A percentile compares a stretch with the other conserved stretches of the same genome.
These are phyloP conservation scores for Dictyostelium firmibasis DNA, from an alignment of 78 protist species.

Conservation along the genomic window DNA sequence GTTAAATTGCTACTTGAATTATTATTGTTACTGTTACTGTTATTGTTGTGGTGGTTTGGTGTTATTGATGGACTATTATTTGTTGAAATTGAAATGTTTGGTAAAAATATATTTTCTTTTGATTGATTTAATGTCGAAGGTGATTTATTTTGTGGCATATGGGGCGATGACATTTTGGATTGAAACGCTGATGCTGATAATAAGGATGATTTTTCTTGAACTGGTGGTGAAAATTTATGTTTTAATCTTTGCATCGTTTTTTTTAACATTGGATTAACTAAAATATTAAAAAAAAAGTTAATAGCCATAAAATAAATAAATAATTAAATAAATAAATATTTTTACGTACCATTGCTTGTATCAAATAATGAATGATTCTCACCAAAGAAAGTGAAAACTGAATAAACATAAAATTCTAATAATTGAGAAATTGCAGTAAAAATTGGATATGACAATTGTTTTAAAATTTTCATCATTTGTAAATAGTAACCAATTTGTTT, in stretches of 20 bases:
- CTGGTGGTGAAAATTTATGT: constrained; percentile 17
- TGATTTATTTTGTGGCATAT: constrained; percentile 37
- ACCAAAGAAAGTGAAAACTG: constrained; percentile 56
- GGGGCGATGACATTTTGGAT: constrained; percentile 41
- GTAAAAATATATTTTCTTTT: constrained; percentile 1
- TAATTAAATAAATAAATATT: not conserved
- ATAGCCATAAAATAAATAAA: not conserved
- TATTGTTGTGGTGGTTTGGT: not conserved
- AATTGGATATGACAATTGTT: constrained; percentile 55
- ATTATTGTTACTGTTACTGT: not conserved
- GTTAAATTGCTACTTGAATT: not conserved
- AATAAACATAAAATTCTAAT: constrained; percentile 75
- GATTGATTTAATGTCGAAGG: not conserved
- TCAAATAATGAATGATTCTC: constrained; percentile 21
- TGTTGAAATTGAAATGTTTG: not conserved
- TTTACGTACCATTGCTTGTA: not conserved
- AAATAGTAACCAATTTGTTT: constrained; percentile 71
- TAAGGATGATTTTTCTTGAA: constrained; percentile 15
- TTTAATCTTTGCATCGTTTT: constrained; percentile 68
- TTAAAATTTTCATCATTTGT: constrained; percentile 82
- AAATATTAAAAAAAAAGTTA: not conserved
- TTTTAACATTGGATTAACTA: constrained; percentile 53
- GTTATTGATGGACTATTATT: not conserved
- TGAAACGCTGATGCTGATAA: constrained; percentile 25
- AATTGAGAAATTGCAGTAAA: constrained; percentile 75